Conservation (phyloP, 2,329 filamentous ascomycete genomes). For the Didymella pinodella region DNA sequence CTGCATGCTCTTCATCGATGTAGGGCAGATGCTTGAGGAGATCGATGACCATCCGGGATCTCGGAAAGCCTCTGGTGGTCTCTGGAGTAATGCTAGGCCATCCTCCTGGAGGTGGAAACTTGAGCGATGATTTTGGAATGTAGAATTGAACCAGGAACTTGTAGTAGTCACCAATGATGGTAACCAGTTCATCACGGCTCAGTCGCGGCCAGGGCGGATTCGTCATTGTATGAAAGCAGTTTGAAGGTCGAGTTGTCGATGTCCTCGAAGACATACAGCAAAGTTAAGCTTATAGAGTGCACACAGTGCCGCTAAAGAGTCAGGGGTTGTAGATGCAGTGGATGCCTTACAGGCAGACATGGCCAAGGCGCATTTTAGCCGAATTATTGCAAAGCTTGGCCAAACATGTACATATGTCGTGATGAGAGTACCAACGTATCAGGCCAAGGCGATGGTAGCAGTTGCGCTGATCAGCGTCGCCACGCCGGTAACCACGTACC, state of each 20-base stretch:
- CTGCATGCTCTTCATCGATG: not conserved
- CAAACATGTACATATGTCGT: not conserved
- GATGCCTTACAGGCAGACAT: constrained; percentile 5
- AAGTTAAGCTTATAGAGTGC: not conserved
- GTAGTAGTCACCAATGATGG: not conserved
- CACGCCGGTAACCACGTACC: constrained; percentile 28
- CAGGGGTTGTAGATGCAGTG: not conserved
- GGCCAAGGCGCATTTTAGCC: constrained; percentile 2
- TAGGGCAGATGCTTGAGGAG: not conserved
- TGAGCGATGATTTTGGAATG: not conserved
- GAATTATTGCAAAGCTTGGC: not conserved
- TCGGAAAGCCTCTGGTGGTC: not conserved
- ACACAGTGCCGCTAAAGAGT: not conserved
- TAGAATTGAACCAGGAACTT: not conserved
- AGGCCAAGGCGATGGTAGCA: constrained; percentile 16
- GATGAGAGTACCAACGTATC: not conserved
- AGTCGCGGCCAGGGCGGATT: not conserved
- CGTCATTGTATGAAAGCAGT: not conserved
- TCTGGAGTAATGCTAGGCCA: not conserved
- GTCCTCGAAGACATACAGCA: not conserved
- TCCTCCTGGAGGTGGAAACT: not conserved
- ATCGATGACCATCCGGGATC: not conserved
- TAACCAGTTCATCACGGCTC: not conserved
- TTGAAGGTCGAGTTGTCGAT: not conserved
- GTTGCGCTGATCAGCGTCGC: constrained; percentile 28